Percentiles rank a stretch among this genome's conserved stretches.
Evolutionary conservation across 768 basidiomycete genomes (phyloP).

Genomic region (Astraeus odoratus): DNA sequence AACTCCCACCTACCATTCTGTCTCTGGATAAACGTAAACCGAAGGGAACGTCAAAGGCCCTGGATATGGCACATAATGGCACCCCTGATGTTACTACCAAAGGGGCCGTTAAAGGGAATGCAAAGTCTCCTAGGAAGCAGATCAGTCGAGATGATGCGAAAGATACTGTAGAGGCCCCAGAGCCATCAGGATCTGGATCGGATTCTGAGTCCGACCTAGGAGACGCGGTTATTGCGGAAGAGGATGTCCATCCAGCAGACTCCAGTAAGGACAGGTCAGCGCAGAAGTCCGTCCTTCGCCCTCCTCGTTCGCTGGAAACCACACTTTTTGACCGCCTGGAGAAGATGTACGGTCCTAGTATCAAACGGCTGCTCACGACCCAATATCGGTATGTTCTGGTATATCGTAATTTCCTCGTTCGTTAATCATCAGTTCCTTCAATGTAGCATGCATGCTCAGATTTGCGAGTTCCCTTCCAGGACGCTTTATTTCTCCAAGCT

Average conservation of each 20-base stretch:
- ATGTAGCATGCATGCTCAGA: conserved; percentile 85
- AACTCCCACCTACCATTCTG: conserved; percentile 89
- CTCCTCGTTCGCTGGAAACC: conserved; percentile 71
- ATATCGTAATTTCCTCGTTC: neutral
- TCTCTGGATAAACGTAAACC: conserved; percentile 46
- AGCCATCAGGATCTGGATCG: conserved; percentile 2
- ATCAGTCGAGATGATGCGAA: neutral
- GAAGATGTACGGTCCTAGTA: conserved; percentile 71
- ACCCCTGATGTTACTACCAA: conserved; percentile 1
- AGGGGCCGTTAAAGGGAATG: neutral
- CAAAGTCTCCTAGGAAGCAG: neutral
- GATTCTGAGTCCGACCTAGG: conserved; percentile 17
- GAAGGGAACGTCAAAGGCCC: conserved; percentile 11
- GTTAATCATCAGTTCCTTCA: neutral
- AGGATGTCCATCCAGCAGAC: conserved; percentile 6
- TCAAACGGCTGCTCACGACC: conserved; percentile 82
- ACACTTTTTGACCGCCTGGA: conserved; percentile 93
- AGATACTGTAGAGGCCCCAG: neutral
- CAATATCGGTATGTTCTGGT: conserved; percentile 71
- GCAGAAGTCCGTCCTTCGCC: conserved; percentile 31
- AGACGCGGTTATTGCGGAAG: conserved; percentile 17
- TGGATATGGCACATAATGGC: neutral
- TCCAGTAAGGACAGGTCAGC: conserved; percentile 9
- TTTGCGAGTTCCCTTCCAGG: conserved; percentile 80
- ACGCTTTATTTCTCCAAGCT: conserved; percentile 73